Base-by-base conservation (phyloP, 176 grass and related monocot genomes). In the Avena insularis region DNA sequence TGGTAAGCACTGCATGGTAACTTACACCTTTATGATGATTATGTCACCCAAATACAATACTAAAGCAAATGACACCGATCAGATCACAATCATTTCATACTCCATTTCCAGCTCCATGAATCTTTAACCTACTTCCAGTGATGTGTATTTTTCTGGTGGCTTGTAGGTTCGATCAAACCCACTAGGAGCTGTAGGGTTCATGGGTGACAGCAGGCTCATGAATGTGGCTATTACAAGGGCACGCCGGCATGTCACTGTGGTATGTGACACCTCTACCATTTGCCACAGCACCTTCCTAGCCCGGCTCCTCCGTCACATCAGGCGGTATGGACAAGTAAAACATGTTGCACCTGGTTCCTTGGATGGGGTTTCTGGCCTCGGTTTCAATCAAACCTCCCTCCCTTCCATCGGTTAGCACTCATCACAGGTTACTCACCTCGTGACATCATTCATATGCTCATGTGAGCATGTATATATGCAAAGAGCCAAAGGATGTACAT, bases 221-320 rank as follows among this genome's bases (percentile, higher is more conserved):
- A 94, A 96, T 66, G 93, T 98, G 35, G 85, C 96, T 57, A 90
- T 96, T 68, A 96, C 93, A 12, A 96, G 96, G 86, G 93, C 93
- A 31, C 75, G 93, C n/a, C 93, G 89, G 85, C 96, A 96, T 48
- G 80, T 98, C 47, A 91, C 93, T 1, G 64, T 96, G 35, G 92
- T 98, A 40, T 98, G 96, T n/a, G 96, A 98, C 76, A 98, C 90
- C 55, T 96, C 92, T 31, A 96, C 96, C 33, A 90, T 98, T 66
- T 98, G 96, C 64, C 96, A 96, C 83, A 98, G 86, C 85, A 94
- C 92, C 58, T 98, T 96, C 90, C 82, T 98, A 17, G 96, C 92
- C 29, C 92, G 90, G 54, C 90, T 98, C 12, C 88, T 94, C 40
- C 91, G 93, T 48, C 93, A 98, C 66, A 96, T 98, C 66, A 87